phyloP scores from a whole-genome alignment of 257 asterid genomes.

The Nicotiana knightiana region DNA sequence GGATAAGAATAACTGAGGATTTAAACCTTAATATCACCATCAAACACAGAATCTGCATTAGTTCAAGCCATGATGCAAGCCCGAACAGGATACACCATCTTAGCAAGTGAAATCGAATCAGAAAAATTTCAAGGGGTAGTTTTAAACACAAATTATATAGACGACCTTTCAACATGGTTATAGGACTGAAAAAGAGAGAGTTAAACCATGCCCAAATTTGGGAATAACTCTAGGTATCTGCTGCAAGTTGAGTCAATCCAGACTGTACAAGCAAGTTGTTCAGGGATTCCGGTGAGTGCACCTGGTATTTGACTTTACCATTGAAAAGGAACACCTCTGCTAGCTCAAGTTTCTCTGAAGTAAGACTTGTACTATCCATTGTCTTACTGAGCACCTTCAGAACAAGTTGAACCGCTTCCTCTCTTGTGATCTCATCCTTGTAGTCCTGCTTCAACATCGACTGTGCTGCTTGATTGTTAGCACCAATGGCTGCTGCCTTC shows the following conservation, averaged over 20 bases:
- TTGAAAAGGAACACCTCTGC: constrained; percentile 13
- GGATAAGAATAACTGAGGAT: background rate
- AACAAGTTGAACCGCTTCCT: constrained; percentile 4
- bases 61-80: background rate
- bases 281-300: constrained; percentile 12
- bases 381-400: constrained; percentile 17
- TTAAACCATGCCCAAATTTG: background rate
- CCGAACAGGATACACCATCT: background rate
- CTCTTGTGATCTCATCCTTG: constrained; percentile 8
- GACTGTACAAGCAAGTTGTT: background rate
- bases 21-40: background rate
- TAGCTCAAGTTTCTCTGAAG: constrained; percentile 10
- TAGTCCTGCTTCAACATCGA: constrained; percentile 9
- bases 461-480: constrained; percentile 7
- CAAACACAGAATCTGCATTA: too few relatives aligned
- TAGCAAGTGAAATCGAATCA: background rate
- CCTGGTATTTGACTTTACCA: constrained; percentile 12
- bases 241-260: constrained; percentile 5
- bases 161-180: background rate
- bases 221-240: background rate
- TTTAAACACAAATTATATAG: background rate
- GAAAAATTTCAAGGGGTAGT: background rate
- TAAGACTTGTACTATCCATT: constrained; percentile 16
- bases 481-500: constrained; percentile 6
- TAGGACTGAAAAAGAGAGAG: background rate